These are phyloP conservation scores for Saccharomyces pastorianus DNA, from an alignment of 1,139 yeast genomes.

Conservation along the genomic window DNA sequence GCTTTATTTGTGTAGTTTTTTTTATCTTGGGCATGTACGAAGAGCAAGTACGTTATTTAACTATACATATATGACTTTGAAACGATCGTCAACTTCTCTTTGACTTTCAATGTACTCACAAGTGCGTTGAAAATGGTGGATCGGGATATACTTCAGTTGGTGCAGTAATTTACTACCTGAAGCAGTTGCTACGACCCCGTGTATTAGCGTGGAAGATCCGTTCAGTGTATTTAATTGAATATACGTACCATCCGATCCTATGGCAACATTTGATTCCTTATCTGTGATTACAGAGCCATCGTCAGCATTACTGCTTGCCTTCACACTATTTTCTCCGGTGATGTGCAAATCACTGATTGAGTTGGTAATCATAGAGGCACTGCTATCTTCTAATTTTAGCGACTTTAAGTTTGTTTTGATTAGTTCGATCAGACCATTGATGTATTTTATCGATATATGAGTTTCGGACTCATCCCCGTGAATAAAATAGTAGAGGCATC, in stretches of 20 bases:
- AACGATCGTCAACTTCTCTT: constrained; percentile 55
- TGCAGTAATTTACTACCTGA: neutral
- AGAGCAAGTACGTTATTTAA: constrained; percentile 2
- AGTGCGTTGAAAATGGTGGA: constrained; percentile 47
- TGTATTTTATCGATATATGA: constrained; percentile 60
- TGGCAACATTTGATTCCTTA: constrained; percentile 8
- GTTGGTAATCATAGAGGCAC: constrained; percentile 18
- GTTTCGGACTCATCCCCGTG: constrained; percentile 73
- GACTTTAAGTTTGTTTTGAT: constrained; percentile 68
- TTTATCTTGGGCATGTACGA: neutral
- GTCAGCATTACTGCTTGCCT: neutral
- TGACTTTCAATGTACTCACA: constrained; percentile 59
- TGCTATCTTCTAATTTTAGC: constrained; percentile 34
- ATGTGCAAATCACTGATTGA: constrained; percentile 7
- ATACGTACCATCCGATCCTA: constrained; percentile 26
- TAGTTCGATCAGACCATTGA: constrained; percentile 79
- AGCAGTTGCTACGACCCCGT: constrained; percentile 3
- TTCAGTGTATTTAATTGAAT: constrained; percentile 11
- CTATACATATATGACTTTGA: constrained; percentile 39
- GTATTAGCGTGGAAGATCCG: neutral
- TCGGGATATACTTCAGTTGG: constrained; percentile 10
- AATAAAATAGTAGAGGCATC: constrained; percentile 75
- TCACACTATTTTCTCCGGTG: neutral
- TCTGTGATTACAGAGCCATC: neutral
- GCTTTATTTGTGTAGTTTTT: neutral